phyloP scores from a whole-genome alignment of 345 rosid genomes.

The Moricandia arvensis region DNA sequence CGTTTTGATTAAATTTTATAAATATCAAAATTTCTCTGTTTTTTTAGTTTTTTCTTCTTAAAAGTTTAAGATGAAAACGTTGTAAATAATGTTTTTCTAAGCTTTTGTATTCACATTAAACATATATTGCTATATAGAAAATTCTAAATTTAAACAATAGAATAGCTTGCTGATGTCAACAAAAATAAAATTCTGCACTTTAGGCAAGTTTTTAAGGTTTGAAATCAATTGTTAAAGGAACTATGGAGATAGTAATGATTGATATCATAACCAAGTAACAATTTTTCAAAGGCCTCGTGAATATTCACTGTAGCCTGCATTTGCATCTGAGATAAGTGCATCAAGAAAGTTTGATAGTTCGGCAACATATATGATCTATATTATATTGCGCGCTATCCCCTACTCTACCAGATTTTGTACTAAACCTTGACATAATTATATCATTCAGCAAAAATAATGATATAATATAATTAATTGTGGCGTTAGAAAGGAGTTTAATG shows the following conservation, averaged over 20 bases:
- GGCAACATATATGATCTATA: constrained; percentile 2
- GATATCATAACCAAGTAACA: background rate
- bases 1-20: no score
- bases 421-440: background rate
- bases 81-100: no score
- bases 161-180: no score
- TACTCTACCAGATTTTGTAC: constrained; percentile 11
- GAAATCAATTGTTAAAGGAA: no score
- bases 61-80: no score
- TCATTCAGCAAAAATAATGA: background rate
- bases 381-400: background rate
- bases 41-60: no score
- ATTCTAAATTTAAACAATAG: no score
- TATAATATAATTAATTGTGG: constrained; percentile 1
- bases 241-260: background rate
- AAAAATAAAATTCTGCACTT: no score
- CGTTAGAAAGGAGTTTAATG: background rate
- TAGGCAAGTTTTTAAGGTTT: no score
- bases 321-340: background rate
- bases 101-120: no score
- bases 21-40: no score
- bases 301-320: background rate
- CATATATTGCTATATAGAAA: no score
- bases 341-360: background rate
- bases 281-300: background rate